Percentiles rank a stretch among this genome's conserved stretches.
Conservation (phyloP, 805 yeast genomes). For the Teunomyces funiuensis region DNA sequence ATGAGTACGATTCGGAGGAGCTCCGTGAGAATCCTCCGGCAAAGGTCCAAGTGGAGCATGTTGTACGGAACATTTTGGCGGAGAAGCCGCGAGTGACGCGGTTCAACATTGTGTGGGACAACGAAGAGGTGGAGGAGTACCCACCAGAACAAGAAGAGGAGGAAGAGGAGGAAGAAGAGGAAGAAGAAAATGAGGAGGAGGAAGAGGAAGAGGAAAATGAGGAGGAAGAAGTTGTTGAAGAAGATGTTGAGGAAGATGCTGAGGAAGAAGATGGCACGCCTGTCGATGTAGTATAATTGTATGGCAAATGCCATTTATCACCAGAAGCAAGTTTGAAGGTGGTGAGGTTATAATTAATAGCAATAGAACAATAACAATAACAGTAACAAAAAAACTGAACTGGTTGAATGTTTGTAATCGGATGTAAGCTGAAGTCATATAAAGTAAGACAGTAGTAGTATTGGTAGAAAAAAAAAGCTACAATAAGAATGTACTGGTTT, state of each 20-base stretch:
- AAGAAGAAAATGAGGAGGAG: constrained; percentile 29
- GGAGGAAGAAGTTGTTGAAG: constrained; percentile 10
- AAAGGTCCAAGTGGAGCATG: constrained; percentile 90
- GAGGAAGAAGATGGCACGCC: constrained; percentile 18
- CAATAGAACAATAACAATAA: too few relatives aligned
- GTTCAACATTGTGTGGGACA: constrained; percentile 96
- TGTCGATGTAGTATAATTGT: constrained; percentile 12
- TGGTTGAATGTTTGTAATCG: too few relatives aligned
- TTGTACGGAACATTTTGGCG: constrained; percentile 89
- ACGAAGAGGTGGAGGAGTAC: constrained; percentile 62
- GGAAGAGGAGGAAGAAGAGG: constrained; percentile 49
- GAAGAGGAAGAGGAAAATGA: constrained; percentile 19
- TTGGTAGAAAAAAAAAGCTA: background rate
- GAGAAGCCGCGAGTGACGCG: constrained; percentile 97
- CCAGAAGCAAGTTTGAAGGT: too few relatives aligned
- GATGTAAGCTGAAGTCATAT: too few relatives aligned
- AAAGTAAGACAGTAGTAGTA: background rate
- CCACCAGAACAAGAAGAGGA: constrained; percentile 70
- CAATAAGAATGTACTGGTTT: background rate
- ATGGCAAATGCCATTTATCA: too few relatives aligned
- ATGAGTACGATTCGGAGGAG: constrained; percentile 93
- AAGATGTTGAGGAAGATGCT: constrained; percentile 18
- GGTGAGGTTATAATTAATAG: too few relatives aligned
- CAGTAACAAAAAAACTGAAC: too few relatives aligned
- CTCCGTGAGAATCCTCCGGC: constrained; percentile 90